These are phyloP conservation scores for Spinacia oleracea DNA, from an alignment of 179 eudicot species.

Conservation along the genomic window DNA sequence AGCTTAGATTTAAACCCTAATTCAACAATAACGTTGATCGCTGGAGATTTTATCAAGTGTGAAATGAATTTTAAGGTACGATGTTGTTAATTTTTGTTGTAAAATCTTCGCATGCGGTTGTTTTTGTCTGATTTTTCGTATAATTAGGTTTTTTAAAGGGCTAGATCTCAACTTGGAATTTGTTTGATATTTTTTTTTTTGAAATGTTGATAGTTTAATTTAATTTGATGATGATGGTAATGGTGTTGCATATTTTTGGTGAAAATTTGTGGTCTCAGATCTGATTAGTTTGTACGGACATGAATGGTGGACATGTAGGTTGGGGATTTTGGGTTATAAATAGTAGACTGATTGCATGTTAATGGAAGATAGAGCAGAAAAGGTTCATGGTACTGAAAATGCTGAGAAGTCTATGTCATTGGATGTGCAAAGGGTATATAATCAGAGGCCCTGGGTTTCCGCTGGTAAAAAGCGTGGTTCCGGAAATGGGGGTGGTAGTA, in stretches of 20 bases:
- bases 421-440: conserved; percentile 51
- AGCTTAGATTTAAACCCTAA: conserved; percentile 20
- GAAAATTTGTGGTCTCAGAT: conserved; percentile 56
- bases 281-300: conserved; percentile 43
- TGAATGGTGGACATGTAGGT: conserved; percentile 48
- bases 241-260: conserved; percentile 23
- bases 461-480: conserved; percentile 29
- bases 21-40: conserved; percentile 23
- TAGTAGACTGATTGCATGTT: conserved; percentile 57
- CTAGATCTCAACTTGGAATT: conserved; percentile 16
- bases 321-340: conserved; percentile 44
- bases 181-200: background rate
- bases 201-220: conserved; percentile 8
- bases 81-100: background rate
- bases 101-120: background rate
- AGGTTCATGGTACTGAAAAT: conserved; percentile 45
- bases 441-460: conserved; percentile 34
- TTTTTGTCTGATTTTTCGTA: conserved; percentile 4
- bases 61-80: conserved; percentile 25
- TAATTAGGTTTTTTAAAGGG: conserved; percentile 7
- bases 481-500: conserved; percentile 5
- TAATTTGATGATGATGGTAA: conserved; percentile 15
- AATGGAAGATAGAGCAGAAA: conserved; percentile 75
- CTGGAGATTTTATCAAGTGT: conserved; percentile 6
- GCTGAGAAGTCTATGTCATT: conserved; percentile 47